A percentile compares a stretch with the other conserved stretches of the same genome.
These are phyloP conservation scores for Actinomucor elegans DNA, from an alignment of 371 early-diverging fungal species.

Conservation along the genomic window DNA sequence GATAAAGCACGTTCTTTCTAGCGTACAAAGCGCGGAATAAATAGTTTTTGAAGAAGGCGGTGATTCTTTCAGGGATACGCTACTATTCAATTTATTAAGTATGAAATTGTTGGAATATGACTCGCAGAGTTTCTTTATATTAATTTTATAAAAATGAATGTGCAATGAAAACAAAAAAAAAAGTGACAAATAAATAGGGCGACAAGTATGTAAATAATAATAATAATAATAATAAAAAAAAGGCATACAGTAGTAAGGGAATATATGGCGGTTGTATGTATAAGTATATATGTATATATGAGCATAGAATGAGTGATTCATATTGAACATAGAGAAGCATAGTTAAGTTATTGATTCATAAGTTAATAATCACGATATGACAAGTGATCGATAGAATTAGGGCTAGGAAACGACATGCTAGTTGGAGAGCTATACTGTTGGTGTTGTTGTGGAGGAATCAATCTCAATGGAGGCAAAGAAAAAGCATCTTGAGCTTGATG, in stretches of 20 bases:
- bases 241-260: neutral
- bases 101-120: no score
- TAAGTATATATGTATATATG: neutral
- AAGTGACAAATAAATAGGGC: no score
- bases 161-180: no score
- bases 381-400: constrained; percentile 17
- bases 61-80: no score
- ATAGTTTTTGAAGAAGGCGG: no score
- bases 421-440: constrained; percentile 26
- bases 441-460: constrained; percentile 5
- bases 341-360: neutral
- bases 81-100: no score
- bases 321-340: neutral
- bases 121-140: no score
- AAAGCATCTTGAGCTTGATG: constrained; percentile 1
- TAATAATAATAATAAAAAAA: neutral
- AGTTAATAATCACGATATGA: constrained; percentile 5
- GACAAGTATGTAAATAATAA: constrained; percentile 6
- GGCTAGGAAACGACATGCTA: constrained; percentile 32
- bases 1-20: no score
- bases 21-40: no score
- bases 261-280: neutral
- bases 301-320: neutral
- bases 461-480: constrained; percentile 34
- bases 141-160: no score